Conservation (phyloP, 768 basidiomycete genomes). For the Rhodotorula sphaerocarpa region DNA sequence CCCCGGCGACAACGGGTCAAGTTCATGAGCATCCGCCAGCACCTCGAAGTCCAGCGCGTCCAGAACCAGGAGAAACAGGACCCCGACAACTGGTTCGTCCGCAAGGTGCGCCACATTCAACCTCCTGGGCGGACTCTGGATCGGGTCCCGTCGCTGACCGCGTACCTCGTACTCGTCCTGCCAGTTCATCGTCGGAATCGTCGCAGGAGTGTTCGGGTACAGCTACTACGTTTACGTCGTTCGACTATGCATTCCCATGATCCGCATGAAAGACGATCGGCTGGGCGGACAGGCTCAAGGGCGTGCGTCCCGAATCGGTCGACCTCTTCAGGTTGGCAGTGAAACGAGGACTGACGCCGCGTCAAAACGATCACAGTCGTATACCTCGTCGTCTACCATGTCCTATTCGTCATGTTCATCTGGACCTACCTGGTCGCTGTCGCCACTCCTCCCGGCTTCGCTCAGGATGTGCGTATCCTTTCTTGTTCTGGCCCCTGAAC, state of each 20-base stretch:
- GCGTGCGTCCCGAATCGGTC: constrained; percentile 7
- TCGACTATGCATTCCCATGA: constrained; percentile 26
- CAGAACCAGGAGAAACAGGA: constrained; percentile 12
- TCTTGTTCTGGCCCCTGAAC: background rate
- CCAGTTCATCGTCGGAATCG: constrained; percentile 23
- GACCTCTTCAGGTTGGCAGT: too few species aligned
- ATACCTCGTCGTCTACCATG: constrained; percentile 31
- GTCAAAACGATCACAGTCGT: constrained; percentile 17
- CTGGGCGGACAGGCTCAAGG: constrained; percentile 18
- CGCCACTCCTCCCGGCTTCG: constrained; percentile 27
- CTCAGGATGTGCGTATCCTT: constrained; percentile 10
- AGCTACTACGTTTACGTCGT: constrained; percentile 34
- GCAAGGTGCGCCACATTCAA: constrained; percentile 18
- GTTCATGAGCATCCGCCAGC: constrained; percentile 14
- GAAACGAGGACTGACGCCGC: too few species aligned
- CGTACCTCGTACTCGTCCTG: background rate
- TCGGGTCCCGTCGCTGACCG: too few species aligned
- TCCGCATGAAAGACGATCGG: constrained; percentile 10
- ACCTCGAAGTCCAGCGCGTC: constrained; percentile 19
- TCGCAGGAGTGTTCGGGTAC: constrained; percentile 25
- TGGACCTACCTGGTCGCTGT: constrained; percentile 26
- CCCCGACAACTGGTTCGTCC: constrained; percentile 23
- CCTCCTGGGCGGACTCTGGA: too few species aligned
- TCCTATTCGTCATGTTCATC: constrained; percentile 29
- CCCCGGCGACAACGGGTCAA: background rate